Evolutionary conservation across 257 asterid species (phyloP), one percentile per base, ranked within the genome.

Genomic region (Leptodermis oblonga): DNA sequence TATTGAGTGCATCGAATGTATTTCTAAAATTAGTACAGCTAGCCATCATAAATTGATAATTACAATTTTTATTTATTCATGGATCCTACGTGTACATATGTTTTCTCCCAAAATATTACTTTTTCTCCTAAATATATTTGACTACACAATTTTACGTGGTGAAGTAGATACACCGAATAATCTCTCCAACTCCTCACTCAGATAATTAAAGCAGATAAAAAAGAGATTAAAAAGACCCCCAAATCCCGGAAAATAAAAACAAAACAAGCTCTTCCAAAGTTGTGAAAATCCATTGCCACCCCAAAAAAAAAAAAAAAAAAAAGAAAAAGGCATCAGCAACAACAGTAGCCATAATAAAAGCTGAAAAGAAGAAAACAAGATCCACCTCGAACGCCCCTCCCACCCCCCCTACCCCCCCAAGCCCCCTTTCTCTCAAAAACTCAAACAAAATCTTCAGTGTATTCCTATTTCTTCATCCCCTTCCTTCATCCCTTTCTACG

Each of bases 301-400:
- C n/a, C n/a, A n/a, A n/a, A n/a, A n/a, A n/a, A n/a, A n/a, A n/a
- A n/a, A n/a, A n/a, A n/a, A 64, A 67, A 58, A 77, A 17, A 58
- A 36, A 28, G 41, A 30, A 56, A 59, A 31, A 5, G 14, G 74
- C 71, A 77, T 61, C 61, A 25, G 58, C 66, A 77, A 76, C 75
- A 78, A 76, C 75, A 78, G 79, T 74, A 75, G 68, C 79, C 76
- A 59, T 37, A 76, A 76, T 71, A 77, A 85, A 84, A 83, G 88
- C 88, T 83, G 86, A 82, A 84, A 82, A 82, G 79, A 79, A 83
- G 85, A 83, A 86, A 77, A 86, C 90, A 87, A 87, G 90, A 90
- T 90, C 97, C 91, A 84, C 90, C 91, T 86, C 91, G 91, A 86
- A 81, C 85, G 79, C 80, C 82, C 80, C 85, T 68, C 88, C 82